Percentiles rank a stretch among this genome's conserved stretches.
phyloP scores from a whole-genome alignment of 208 protist genomes.

The Leishmania gerbilli region DNA sequence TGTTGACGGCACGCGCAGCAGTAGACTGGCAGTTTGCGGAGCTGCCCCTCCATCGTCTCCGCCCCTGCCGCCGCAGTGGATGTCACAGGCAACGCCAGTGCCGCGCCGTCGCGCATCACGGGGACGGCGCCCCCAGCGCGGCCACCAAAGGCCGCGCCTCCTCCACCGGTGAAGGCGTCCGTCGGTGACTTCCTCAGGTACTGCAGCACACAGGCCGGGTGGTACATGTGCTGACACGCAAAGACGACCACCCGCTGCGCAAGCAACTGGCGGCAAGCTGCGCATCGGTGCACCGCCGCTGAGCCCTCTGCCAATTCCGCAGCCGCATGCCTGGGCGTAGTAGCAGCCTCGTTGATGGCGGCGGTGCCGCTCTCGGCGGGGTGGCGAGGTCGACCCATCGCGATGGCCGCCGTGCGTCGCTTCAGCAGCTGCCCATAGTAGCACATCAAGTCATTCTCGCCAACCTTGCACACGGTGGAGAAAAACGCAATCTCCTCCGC shows the following conservation, averaged over 20 bases:
- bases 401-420: slow-evolving; percentile 37
- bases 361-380: neutral
- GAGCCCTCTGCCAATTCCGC: neutral
- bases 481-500: slow-evolving; percentile 45
- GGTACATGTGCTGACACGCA: slow-evolving; percentile 63
- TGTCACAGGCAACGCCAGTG: neutral
- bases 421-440: slow-evolving; percentile 44
- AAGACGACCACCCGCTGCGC: slow-evolving; percentile 49
- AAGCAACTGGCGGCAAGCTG: slow-evolving; percentile 22
- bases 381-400: slow-evolving; percentile 28
- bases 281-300: slow-evolving; percentile 10
- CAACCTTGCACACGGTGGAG: slow-evolving; percentile 47
- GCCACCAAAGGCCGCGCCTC: neutral
- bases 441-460: slow-evolving; percentile 43
- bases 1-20: slow-evolving; percentile 26
- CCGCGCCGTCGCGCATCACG: slow-evolving; percentile 2
- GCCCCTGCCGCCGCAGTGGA: neutral
- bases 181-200: slow-evolving; percentile 25
- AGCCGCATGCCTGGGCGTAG: neutral
- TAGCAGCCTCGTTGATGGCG: neutral
- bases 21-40: slow-evolving; percentile 23
- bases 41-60: slow-evolving; percentile 8
- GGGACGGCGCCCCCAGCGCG: neutral
- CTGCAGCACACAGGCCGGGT: slow-evolving; percentile 54
- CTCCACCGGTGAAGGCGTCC: neutral